Percentiles rank a stretch among this genome's conserved stretches.
Evolutionary conservation across 495 filamentous ascomycete genomes (phyloP).

Genomic region (Penicillium egyptiacum): DNA sequence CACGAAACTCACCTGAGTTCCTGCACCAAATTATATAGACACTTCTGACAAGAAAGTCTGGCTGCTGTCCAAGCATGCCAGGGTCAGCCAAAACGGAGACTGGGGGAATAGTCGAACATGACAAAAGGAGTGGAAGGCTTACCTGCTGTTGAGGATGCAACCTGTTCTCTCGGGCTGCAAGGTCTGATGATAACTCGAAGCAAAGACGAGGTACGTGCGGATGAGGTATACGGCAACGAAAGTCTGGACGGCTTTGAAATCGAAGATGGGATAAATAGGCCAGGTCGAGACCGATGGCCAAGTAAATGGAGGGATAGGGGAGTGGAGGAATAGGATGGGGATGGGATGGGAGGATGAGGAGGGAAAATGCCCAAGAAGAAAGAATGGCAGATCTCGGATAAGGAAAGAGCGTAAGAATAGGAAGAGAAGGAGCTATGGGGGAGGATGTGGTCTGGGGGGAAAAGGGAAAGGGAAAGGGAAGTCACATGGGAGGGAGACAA

Average conservation of each 20-base stretch:
- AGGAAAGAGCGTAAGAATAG: constrained; percentile 7
- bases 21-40: constrained; percentile 11
- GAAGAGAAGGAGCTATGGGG: constrained; percentile 7
- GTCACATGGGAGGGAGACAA: background rate
- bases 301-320: constrained; percentile 1
- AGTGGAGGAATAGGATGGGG: constrained; percentile 31
- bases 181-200: background rate
- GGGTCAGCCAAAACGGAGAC: background rate
- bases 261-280: background rate
- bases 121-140: background rate
- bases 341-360: constrained; percentile 9
- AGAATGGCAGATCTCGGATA: background rate
- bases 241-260: background rate
- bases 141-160: background rate
- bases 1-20: constrained; percentile 4
- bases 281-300: background rate
- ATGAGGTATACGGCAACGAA: constrained; percentile 3
- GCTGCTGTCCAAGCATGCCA: background rate
- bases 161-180: constrained; percentile 1
- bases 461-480: background rate
- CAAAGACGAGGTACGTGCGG: background rate
- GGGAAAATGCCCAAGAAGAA: constrained; percentile 4
- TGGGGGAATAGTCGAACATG: background rate
- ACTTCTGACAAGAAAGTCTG: background rate
- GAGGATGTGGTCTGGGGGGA: background rate